phyloP scores from a whole-genome alignment of 345 rosid genomes.

The Microthlaspi erraticum region DNA sequence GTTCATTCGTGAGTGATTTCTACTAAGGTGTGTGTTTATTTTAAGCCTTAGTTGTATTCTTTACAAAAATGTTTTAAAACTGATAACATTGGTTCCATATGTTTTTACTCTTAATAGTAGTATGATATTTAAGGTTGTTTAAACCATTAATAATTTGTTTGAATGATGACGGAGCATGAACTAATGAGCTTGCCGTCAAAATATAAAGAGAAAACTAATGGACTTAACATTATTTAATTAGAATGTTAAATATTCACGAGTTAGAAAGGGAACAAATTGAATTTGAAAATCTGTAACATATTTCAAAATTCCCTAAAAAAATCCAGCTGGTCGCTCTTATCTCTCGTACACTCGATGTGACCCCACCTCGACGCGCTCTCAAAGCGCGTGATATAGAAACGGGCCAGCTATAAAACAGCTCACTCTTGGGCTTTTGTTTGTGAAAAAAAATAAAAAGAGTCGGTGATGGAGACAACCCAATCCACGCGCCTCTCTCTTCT shows the following conservation, averaged over 20 bases:
- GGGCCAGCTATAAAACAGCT: slow-evolving; percentile 41
- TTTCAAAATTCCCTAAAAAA: not conserved
- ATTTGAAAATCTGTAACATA: not conserved
- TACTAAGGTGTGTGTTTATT: not conserved
- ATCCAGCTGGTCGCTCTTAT: slow-evolving; percentile 20
- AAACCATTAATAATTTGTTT: not conserved
- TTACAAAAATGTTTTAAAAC: not conserved
- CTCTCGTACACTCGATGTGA: not conserved
- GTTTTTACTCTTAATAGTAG: not conserved
- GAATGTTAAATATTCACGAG: not conserved
- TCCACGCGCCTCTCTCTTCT: slow-evolving; percentile 23
- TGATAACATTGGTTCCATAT: not conserved
- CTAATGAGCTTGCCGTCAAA: not conserved
- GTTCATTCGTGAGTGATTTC: not conserved
- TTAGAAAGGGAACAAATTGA: not conserved
- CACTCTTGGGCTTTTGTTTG: slow-evolving; percentile 37
- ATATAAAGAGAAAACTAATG: too few species aligned
- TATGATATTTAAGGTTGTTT: not conserved
- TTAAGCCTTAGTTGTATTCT: not conserved
- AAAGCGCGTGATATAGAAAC: slow-evolving; percentile 23
- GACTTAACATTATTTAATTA: too few species aligned
- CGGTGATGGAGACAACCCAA: slow-evolving; percentile 35
- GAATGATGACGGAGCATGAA: not conserved
- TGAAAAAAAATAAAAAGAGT: slow-evolving; percentile 12
- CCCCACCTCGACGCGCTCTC: slow-evolving; percentile 5